These are phyloP conservation scores for Diutina rugosa DNA, from an alignment of 1,139 yeast genomes.

Conservation along the genomic window DNA sequence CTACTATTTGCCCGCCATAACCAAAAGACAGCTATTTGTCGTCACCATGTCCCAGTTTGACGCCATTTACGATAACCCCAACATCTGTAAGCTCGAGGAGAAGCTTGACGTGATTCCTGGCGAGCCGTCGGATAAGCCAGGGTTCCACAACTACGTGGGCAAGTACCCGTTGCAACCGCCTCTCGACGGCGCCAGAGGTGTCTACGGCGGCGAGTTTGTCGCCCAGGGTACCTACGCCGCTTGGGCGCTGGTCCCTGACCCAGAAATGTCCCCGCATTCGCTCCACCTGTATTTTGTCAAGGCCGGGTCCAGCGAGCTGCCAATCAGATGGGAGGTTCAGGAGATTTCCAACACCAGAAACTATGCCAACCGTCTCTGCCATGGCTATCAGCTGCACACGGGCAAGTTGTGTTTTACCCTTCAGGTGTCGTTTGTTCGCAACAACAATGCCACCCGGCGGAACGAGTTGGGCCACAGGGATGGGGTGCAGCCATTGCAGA, in stretches of 20 bases:
- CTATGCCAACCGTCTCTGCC: slow-evolving; percentile 22
- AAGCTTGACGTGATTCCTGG: slow-evolving; percentile 5
- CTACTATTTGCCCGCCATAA: not conserved
- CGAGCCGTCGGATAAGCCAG: slow-evolving; percentile 4
- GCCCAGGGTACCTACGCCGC: slow-evolving; percentile 24
- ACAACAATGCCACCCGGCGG: slow-evolving; percentile 13
- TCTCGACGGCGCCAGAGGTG: slow-evolving; percentile 19
- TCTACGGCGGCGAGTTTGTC: slow-evolving; percentile 30
- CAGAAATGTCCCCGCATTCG: slow-evolving; percentile 24
- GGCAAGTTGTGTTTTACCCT: slow-evolving; percentile 19
- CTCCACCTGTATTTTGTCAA: slow-evolving; percentile 27
- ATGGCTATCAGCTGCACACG: slow-evolving; percentile 20
- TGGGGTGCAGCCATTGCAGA: slow-evolving; percentile 15
- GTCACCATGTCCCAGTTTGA: not conserved
- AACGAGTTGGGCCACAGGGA: slow-evolving; percentile 8
- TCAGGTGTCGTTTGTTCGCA: slow-evolving; percentile 22
- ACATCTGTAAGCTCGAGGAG: slow-evolving; percentile 6
- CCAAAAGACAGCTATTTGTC: not conserved
- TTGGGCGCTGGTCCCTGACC: slow-evolving; percentile 18
- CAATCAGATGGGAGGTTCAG: slow-evolving; percentile 23
- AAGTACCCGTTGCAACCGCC: slow-evolving; percentile 25
- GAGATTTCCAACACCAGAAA: slow-evolving; percentile 21
- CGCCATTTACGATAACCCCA: not conserved
- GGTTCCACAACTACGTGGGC: slow-evolving; percentile 11
- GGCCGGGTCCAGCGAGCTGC: slow-evolving; percentile 19